phyloP scores from a whole-genome alignment of 2,329 filamentous ascomycete genomes.

The Hansfordia pulvinata region DNA sequence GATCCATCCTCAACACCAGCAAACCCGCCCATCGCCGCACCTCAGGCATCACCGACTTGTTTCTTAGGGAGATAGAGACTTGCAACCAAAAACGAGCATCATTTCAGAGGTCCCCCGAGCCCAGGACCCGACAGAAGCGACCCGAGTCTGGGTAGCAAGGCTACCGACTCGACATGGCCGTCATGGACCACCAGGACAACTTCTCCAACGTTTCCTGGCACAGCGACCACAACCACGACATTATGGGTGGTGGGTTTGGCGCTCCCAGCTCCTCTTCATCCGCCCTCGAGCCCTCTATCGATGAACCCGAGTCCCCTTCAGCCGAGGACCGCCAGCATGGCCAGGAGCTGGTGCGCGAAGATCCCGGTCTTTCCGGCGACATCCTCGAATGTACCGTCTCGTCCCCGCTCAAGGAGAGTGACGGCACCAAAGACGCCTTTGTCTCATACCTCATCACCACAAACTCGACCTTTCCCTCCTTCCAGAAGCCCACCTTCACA shows the following conservation, averaged over 20 bases:
- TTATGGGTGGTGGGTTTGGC: constrained; percentile 19
- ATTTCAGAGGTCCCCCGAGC: too few relatives aligned
- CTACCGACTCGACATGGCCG: constrained; percentile 28
- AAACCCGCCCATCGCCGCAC: too few relatives aligned
- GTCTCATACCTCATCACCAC: constrained; percentile 93
- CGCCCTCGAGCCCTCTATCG: constrained; percentile 12
- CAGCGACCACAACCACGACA: constrained; percentile 47
- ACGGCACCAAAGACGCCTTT: constrained; percentile 92
- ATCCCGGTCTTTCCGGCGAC: constrained; percentile 53
- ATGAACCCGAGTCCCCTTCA: constrained; percentile 14
- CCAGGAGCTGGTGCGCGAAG: constrained; percentile 29
- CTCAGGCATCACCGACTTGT: too few relatives aligned
- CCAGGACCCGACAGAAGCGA: too few relatives aligned
- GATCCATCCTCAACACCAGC: too few relatives aligned
- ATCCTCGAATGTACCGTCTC: constrained; percentile 73
- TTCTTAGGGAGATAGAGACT: too few relatives aligned
- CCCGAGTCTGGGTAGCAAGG: too few relatives aligned
- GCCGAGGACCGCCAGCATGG: constrained; percentile 24
- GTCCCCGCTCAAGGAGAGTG: constrained; percentile 83
- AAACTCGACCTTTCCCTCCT: constrained; percentile 88
- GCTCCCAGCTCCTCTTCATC: constrained; percentile 10
- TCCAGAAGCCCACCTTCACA: constrained; percentile 65
- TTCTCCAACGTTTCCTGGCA: constrained; percentile 76
- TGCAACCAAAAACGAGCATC: too few relatives aligned
- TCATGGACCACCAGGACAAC: constrained; percentile 46